These are phyloP conservation scores for Colletotrichum truncatum DNA, from an alignment of 2,329 filamentous ascomycete species.

Conservation along the genomic window DNA sequence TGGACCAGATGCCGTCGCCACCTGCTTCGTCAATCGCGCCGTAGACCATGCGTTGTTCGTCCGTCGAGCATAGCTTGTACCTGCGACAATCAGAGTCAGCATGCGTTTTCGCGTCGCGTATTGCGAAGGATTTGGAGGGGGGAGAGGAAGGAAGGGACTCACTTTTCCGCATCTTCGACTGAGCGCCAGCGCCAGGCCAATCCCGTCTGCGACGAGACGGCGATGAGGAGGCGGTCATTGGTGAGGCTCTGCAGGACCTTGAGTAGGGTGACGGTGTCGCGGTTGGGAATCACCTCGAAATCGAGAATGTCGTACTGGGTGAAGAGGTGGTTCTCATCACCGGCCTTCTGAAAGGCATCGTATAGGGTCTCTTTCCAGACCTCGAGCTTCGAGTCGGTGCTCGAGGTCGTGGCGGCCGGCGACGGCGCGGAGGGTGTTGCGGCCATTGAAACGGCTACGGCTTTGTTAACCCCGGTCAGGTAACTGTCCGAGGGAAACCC, in stretches of 20 bases:
- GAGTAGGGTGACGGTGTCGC: constrained; percentile 63
- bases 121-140: no score
- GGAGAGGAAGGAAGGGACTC: constrained; percentile 34
- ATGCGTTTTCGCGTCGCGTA: no score
- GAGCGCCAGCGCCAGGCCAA: constrained; percentile 68
- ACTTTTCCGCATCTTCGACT: constrained; percentile 71
- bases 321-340: constrained; percentile 59
- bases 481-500: no score
- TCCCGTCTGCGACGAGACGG: constrained; percentile 52
- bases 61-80: constrained; percentile 67
- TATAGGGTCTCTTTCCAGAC: constrained; percentile 67
- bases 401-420: constrained; percentile 27
- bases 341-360: constrained; percentile 61
- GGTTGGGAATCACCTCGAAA: constrained; percentile 65
- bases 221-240: constrained; percentile 68
- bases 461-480: not conserved
- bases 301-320: constrained; percentile 67
- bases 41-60: constrained; percentile 88
- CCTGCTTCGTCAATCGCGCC: constrained; percentile 87
- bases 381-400: constrained; percentile 50
- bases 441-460: constrained; percentile 24
- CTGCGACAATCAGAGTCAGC: constrained; percentile 41
- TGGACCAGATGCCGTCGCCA: constrained; percentile 89
- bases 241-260: constrained; percentile 65
- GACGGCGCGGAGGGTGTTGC: constrained; percentile 16